These are phyloP conservation scores for Scutellaria baicalensis DNA, from an alignment of 257 asterid species.

Conservation along the genomic window DNA sequence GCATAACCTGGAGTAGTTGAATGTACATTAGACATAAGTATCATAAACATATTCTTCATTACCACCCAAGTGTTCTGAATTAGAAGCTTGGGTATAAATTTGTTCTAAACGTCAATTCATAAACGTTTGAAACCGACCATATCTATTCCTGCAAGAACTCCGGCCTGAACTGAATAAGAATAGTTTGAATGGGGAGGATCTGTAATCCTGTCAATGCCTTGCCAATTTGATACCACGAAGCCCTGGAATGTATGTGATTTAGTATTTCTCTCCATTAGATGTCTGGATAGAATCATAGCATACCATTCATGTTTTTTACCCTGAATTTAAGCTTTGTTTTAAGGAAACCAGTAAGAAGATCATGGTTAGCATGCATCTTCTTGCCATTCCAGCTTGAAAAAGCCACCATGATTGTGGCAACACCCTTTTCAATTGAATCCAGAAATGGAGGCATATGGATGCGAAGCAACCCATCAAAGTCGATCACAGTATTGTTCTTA, in stretches of 20 bases:
- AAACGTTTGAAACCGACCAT: conserved; percentile 43
- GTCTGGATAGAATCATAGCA: not conserved
- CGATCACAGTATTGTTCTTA: conserved; percentile 53
- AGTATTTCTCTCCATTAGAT: not conserved
- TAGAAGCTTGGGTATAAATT: too few relatives aligned
- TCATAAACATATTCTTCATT: too few relatives aligned
- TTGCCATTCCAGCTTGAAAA: conserved; percentile 65
- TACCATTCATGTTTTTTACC: conserved; percentile 20
- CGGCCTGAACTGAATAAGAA: conserved; percentile 71
- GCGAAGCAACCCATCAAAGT: conserved; percentile 31
- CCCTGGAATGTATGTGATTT: conserved; percentile 44
- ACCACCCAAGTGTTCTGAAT: too few relatives aligned
- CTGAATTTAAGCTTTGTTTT: conserved; percentile 57
- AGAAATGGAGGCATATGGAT: conserved; percentile 71
- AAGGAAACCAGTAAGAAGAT: conserved; percentile 48
- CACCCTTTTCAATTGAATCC: conserved; percentile 50
- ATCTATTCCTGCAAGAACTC: conserved; percentile 76
- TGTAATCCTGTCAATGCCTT: conserved; percentile 75
- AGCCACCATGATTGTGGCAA: conserved; percentile 65
- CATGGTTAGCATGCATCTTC: conserved; percentile 51
- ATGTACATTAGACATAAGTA: not conserved
- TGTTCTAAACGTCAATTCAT: too few relatives aligned
- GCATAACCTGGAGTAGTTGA: conserved; percentile 37
- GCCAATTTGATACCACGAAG: conserved; percentile 80
- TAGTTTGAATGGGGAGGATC: conserved; percentile 66